Conservation (phyloP, 2,329 filamentous ascomycete genomes). For the Aspergillus alliaceus region DNA sequence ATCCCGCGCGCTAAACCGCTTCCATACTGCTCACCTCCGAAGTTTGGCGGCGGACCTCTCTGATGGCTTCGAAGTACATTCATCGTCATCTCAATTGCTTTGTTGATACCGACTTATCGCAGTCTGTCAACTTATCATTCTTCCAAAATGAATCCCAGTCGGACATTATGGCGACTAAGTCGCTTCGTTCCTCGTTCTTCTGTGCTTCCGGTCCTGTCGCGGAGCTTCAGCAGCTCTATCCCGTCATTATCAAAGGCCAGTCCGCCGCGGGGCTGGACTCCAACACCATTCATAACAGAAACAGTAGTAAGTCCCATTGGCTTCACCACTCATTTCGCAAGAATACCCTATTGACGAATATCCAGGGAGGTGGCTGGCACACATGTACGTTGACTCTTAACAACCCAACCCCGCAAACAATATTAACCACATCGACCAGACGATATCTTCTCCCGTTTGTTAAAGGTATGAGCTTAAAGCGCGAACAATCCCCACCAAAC, state of each 20-base stretch:
- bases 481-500: conserved; percentile 43
- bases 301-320: conserved; percentile 49
- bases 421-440: conserved; percentile 48
- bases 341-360: conserved; percentile 19
- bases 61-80: not conserved
- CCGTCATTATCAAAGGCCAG: conserved; percentile 23
- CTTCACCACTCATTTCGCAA: not conserved
- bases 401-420: conserved; percentile 13
- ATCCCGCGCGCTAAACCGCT: not conserved
- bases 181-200: conserved; percentile 15
- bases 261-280: conserved; percentile 47
- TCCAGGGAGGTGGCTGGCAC: conserved; percentile 71
- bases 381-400: conserved; percentile 60
- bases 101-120: not conserved
- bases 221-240: conserved; percentile 32
- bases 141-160: conserved; percentile 24
- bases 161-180: conserved; percentile 24
- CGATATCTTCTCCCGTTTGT: conserved; percentile 78
- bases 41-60: not conserved
- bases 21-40: not conserved
- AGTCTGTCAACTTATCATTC: not conserved
- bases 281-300: conserved; percentile 57
- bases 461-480: conserved; percentile 58
- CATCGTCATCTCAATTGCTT: not conserved
- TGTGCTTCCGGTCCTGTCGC: conserved; percentile 12